phyloP scores from a whole-genome alignment of 768 basidiomycete genomes.

The Dioszegia hungarica region DNA sequence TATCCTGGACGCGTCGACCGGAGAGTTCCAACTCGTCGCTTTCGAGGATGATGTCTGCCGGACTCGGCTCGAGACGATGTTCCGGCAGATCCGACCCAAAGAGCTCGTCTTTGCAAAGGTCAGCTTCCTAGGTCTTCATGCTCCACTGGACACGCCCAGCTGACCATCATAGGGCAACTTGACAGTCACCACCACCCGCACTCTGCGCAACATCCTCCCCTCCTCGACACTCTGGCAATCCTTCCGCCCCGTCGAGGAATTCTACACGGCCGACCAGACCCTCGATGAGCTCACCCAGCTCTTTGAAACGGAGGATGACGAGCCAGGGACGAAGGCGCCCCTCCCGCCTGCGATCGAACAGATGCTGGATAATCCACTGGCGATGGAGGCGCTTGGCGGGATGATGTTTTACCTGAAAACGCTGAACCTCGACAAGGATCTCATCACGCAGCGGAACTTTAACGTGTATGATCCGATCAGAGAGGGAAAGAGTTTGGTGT shows the following conservation, averaged over 20 bases:
- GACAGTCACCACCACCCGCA: conserved; percentile 71
- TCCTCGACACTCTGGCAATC: conserved; percentile 82
- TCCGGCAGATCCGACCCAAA: conserved; percentile 84
- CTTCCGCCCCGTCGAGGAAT: conserved; percentile 69
- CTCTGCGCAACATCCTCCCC: conserved; percentile 76
- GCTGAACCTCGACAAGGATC: conserved; percentile 91
- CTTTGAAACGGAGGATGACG: conserved; percentile 30
- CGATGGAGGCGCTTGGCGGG: conserved; percentile 80
- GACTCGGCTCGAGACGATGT: conserved; percentile 86
- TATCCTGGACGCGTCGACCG: conserved; percentile 88
- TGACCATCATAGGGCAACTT: conserved; percentile 65
- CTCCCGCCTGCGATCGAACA: conserved; percentile 70
- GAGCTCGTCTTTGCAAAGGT: conserved; percentile 90
- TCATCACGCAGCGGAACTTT: conserved; percentile 94
- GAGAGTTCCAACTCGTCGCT: conserved; percentile 82
- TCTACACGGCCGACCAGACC: conserved; percentile 54
- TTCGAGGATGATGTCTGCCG: conserved; percentile 91
- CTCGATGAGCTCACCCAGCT: conserved; percentile 28
- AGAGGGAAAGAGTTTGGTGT: conserved; percentile 71
- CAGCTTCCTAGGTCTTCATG: conserved; percentile 17
- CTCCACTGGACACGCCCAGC: background rate
- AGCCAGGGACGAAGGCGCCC: conserved; percentile 50
- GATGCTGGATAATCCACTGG: conserved; percentile 61
- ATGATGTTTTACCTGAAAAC: conserved; percentile 90
- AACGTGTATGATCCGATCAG: conserved; percentile 95